Base-by-base conservation (phyloP, 2,329 filamentous ascomycete species). In the Trichoderma sp. region DNA sequence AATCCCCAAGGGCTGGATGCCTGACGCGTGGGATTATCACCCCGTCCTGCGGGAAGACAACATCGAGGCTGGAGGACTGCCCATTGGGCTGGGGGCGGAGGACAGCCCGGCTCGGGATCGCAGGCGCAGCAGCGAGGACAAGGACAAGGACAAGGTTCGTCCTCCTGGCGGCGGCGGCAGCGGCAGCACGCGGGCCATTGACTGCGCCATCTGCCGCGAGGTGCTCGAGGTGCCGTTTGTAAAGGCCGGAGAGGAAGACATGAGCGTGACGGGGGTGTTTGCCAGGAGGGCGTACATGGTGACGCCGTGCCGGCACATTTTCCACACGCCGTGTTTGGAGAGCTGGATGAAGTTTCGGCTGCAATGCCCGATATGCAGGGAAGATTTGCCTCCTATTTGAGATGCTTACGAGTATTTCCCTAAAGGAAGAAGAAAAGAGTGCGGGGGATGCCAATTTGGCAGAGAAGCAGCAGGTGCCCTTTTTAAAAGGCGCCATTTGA, bases 191-290 rank as follows among this genome's bases (percentile, higher is more conserved):
- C 78, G 84, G 52, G 86, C 76, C 1, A 95, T 96, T 67, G 93
- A 98, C 78, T 99, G 95, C 77, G 92, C 93, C 19, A 97, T 99
- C 70, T 99, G 95, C 75, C 90, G 94, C 78, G 93, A 97, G 77
- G 84, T 90, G 52, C 88, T 99, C 19, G 92, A 97, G 75, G 92
- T 98, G 2, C 92, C 93, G 0, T 89, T 98, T 24, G 79, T 97
- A 39, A 83, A 83, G 58, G 82, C 84, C 1, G 84, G 83, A 10
- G 81, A 82, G 47, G 81, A 83, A 50, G 83, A 84, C 10, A 76
- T 77, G 0, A 84, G 85, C 39, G 83, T 88, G 65, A 80, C 86
- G 0, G 88, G 88, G 34, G 85, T 97, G 63, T 82, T 98, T 70
- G 90, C 91, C 39, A 83, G 94, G 67, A 85, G 93, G 57, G 83